These are phyloP conservation scores for Prinsepia uniflora DNA, from an alignment of 306 rosid genomes.

Conservation along the genomic window DNA sequence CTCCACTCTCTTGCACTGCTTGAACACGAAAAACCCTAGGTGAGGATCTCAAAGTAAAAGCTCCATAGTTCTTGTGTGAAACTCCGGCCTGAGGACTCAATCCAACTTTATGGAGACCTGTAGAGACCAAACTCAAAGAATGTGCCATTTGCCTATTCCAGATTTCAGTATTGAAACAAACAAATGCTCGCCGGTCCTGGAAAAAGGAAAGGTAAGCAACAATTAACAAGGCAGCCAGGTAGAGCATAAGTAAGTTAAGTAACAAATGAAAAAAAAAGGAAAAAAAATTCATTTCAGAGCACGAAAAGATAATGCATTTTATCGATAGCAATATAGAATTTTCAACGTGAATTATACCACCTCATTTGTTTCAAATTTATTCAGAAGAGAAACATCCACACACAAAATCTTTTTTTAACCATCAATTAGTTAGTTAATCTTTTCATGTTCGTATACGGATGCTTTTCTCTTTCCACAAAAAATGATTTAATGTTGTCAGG, in stretches of 20 bases:
- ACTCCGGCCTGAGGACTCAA: constrained; percentile 37
- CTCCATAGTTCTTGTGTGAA: constrained; percentile 25
- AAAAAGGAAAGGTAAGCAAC: constrained; percentile 13
- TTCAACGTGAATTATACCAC: constrained; percentile 5
- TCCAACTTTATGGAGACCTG: constrained; percentile 37
- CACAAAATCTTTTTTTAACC: not conserved
- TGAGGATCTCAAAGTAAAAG: constrained; percentile 34
- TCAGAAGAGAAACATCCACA: not conserved
- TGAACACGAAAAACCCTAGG: constrained; percentile 36
- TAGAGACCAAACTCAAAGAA: constrained; percentile 42
- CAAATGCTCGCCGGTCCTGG: constrained; percentile 26
- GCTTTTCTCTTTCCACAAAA: not conserved
- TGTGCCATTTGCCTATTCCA: constrained; percentile 41
- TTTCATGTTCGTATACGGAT: not conserved
- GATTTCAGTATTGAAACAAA: constrained; percentile 25
- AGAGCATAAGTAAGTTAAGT: not conserved
- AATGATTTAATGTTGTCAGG: not conserved
- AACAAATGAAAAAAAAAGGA: not conserved
- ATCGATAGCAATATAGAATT: not conserved
- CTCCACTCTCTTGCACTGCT: constrained; percentile 80
- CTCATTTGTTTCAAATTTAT: not conserved
- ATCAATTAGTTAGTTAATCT: not conserved
- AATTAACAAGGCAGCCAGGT: not conserved
- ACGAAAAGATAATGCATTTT: not conserved
- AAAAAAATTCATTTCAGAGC: not conserved